phyloP scores from a whole-genome alignment of 148 eudicot species.

The Persicaria tinctoria region DNA sequence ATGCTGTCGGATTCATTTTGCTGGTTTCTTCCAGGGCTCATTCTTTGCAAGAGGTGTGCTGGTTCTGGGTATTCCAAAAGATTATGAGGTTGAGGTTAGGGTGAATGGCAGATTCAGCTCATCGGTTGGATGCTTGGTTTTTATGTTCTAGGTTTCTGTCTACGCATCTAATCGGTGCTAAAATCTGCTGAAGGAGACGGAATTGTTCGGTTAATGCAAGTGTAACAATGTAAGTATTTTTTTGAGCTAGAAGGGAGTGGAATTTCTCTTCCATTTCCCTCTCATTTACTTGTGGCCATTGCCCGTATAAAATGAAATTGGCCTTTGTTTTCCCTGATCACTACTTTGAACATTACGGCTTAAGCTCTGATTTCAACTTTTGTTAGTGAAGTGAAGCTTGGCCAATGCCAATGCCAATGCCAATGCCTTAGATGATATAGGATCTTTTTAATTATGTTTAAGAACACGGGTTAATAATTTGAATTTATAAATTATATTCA shows the following conservation, averaged over 20 bases:
- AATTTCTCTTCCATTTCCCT: neutral
- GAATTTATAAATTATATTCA: too few species aligned
- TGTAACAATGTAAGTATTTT: constrained; percentile 1
- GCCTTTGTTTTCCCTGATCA: too few species aligned
- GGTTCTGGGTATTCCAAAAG: constrained; percentile 89
- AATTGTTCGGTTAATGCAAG: neutral
- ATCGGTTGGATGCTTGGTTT: neutral
- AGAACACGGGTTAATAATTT: too few species aligned
- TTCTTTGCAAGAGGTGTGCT: constrained; percentile 86
- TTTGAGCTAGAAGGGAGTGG: neutral
- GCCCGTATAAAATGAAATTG: too few species aligned
- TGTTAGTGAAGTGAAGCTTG: too few species aligned
- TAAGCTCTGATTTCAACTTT: too few species aligned
- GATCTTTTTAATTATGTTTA: too few species aligned
- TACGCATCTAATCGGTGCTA: neutral
- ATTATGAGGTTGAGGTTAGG: constrained; percentile 28
- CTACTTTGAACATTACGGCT: too few species aligned
- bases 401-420: too few species aligned
- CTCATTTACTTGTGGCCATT: neutral
- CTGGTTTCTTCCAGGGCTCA: constrained; percentile 35
- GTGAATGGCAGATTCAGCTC: constrained; percentile 8
- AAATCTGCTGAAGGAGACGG: neutral
- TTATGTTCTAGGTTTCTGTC: neutral
- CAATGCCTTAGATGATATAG: too few species aligned
- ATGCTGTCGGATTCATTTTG: neutral